Evolutionary conservation across 139 green algal genomes (phyloP), one percentile per base, ranked within the genome.

Genomic region (Chlorella sorokiniana): DNA sequence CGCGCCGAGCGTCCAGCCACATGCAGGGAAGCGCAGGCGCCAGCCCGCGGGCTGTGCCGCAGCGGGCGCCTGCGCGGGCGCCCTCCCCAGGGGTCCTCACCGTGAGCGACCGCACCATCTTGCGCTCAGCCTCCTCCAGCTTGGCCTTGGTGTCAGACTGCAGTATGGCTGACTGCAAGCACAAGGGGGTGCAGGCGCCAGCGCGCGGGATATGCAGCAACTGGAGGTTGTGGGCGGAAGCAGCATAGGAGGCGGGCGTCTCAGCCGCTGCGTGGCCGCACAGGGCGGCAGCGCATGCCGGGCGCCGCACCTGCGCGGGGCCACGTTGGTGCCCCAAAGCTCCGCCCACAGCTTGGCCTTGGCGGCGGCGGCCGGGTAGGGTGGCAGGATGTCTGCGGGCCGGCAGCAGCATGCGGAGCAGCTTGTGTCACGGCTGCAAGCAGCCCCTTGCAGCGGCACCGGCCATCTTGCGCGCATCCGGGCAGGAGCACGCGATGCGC

Each of bases 51-150:
- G n/a, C 62, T 14, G 31, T 5, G 10, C 31, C 10, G 31, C 27
- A 33, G 8, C 11, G 1, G 31, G 7, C 27, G 9, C 29, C 14
- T 2, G 4, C 6, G 3, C 27, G 38, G 59, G 4, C 59, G 38
- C 29, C 62, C 8, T 10, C 37, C 2, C 38, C 40, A 10, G 31
- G 11, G 29, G 4, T 35, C 11, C 69, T 51, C 54, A 48, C 71
- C 71, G 45, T 78, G 42, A 78, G 71, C 18, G 71, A 48, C 1
- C n/a, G 33, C 37, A 62, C 52, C 71, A 78, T 78, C 51, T 78
- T 62, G 8, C 67, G 18, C 33, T 11, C 14, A 0, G 71, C 51
- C 48, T 78, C 71, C 29, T 9, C 48, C 51, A 78, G 33, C 71
- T 67, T 65, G 8, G 52, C 48, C 33, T 65, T 62, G 35, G 48